Evolutionary conservation across 73 alveolate genomes (phyloP).

Genomic region (Tetrahymena thermophila): DNA sequence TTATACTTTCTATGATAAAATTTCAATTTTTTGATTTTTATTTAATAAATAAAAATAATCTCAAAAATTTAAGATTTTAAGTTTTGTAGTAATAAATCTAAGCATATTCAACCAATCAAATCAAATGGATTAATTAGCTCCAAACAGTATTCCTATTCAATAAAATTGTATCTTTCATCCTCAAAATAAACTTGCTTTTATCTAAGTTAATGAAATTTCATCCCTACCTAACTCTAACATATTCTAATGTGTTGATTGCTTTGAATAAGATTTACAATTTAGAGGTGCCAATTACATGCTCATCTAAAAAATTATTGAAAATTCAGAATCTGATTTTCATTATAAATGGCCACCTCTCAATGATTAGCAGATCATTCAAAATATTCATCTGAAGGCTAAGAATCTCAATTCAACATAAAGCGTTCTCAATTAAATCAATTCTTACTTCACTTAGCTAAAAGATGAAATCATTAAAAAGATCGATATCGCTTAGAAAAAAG

Average conservation of each 20-base stretch:
- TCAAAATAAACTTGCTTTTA: not conserved
- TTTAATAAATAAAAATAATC: no score
- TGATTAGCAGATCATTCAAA: not conserved
- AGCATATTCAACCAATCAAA: no score
- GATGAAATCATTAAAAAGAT: not conserved
- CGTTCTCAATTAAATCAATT: not conserved
- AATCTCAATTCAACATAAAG: not conserved
- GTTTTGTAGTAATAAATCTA: no score
- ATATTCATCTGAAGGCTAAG: no score
- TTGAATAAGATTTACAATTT: no score
- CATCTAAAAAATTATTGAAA: not conserved
- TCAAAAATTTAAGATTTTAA: no score
- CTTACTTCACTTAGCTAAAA: not conserved
- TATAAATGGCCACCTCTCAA: not conserved
- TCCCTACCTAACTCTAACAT: not conserved
- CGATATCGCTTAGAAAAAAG: not conserved
- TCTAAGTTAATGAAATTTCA: not conserved
- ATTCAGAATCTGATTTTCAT: not conserved
- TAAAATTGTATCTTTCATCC: not conserved
- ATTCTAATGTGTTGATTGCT: not conserved
- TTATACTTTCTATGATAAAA: no score
- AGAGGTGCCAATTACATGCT: not conserved
- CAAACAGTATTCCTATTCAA: not conserved
- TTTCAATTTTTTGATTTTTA: no score
- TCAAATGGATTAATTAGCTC: not conserved